A percentile compares a stretch with the other conserved stretches of the same genome.
phyloP scores from a whole-genome alignment of 768 basidiomycete genomes.

The Boletus eberwhitei region DNA sequence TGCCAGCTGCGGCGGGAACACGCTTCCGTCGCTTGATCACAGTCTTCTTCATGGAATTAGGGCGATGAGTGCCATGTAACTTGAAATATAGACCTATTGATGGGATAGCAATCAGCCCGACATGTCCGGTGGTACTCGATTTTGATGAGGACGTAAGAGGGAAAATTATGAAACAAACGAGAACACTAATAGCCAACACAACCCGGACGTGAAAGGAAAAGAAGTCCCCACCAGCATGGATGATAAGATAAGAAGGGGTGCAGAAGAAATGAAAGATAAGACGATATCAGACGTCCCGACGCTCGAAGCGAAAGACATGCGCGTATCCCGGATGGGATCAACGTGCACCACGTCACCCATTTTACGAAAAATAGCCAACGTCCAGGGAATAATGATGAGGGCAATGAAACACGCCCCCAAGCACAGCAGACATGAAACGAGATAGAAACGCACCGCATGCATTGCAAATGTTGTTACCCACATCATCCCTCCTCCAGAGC shows the following conservation, averaged over 20 bases:
- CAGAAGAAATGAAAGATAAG: constrained; percentile 21
- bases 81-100: constrained; percentile 92
- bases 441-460: constrained; percentile 73
- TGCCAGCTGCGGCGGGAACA: constrained; percentile 77
- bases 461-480: constrained; percentile 93
- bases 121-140: neutral
- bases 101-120: constrained; percentile 17
- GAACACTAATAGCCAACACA: neutral
- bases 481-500: constrained; percentile 84
- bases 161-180: neutral
- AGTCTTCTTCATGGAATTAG: constrained; percentile 98
- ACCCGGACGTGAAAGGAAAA: constrained; percentile 14
- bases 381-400: constrained; percentile 9
- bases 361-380: constrained; percentile 19
- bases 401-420: constrained; percentile 20
- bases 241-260: constrained; percentile 27
- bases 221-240: constrained; percentile 1
- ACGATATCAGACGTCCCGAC: constrained; percentile 9
- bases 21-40: constrained; percentile 98
- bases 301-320: constrained; percentile 20
- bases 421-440: constrained; percentile 26
- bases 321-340: constrained; percentile 19
- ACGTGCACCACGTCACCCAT: constrained; percentile 18
- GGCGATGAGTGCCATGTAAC: constrained; percentile 93
- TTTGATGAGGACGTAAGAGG: neutral